Evolutionary conservation across 345 rosid species (phyloP).

Genomic region (Abelmoschus esculentus): DNA sequence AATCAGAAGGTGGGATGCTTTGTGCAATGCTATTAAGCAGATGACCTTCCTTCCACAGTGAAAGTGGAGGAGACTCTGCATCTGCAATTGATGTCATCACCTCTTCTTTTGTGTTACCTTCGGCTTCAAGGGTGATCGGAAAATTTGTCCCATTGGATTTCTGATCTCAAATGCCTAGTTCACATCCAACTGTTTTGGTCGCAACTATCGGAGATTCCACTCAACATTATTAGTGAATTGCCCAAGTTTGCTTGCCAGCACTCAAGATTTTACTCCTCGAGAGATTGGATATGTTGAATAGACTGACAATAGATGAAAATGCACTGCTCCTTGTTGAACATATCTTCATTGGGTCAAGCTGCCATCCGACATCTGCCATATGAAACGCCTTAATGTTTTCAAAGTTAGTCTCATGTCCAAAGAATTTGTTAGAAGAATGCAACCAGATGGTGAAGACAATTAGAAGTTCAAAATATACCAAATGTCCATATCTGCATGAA

Average conservation of each 20-base stretch:
- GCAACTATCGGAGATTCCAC: neutral
- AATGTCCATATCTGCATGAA: neutral
- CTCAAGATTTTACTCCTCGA: neutral
- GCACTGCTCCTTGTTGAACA: neutral
- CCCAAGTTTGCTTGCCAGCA: neutral
- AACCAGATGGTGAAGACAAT: neutral
- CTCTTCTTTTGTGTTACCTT: neutral
- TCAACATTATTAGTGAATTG: conserved; percentile 7
- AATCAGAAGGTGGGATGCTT: conserved; percentile 1
- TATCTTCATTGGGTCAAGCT: neutral
- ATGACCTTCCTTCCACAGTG: conserved; percentile 10
- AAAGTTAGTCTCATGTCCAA: neutral
- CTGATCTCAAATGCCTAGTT: neutral
- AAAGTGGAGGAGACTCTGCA: no score
- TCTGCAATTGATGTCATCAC: conserved; percentile 6
- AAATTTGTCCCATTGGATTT: conserved; percentile 11
- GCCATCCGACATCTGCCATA: neutral
- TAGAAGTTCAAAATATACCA: neutral
- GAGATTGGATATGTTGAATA: neutral
- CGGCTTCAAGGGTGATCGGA: neutral
- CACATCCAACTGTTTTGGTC: neutral
- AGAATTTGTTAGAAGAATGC: conserved; percentile 4
- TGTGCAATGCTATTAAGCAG: conserved; percentile 10
- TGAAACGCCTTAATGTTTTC: neutral
- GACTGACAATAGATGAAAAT: neutral